Conservation (phyloP, 306 rosid species). For the Quercus berberidifolia region DNA sequence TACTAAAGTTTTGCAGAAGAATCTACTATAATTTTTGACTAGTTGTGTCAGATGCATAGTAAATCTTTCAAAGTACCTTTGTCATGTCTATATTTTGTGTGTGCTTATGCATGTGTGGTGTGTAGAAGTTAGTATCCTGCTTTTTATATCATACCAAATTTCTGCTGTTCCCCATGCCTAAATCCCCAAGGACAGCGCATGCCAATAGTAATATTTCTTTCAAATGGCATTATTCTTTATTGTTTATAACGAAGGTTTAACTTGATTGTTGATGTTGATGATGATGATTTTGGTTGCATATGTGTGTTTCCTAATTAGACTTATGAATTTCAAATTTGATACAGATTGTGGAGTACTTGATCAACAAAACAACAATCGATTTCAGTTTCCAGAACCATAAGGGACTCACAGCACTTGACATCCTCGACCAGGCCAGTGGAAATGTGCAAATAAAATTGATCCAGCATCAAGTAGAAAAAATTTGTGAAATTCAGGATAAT, state of each 20-base stretch:
- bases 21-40: background rate
- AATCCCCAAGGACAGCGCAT: background rate
- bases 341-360: constrained; percentile 69
- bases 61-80: too few species aligned
- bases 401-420: constrained; percentile 54
- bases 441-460: constrained; percentile 16
- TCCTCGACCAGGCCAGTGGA: constrained; percentile 41
- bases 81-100: too few species aligned
- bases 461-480: constrained; percentile 25
- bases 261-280: background rate
- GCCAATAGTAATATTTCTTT: background rate
- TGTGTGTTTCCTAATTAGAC: background rate
- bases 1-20: background rate
- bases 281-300: background rate
- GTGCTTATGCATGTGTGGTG: too few species aligned
- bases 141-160: too few species aligned
- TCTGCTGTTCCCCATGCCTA: too few species aligned
- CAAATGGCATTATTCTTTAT: background rate
- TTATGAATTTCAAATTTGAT: background rate
- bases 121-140: too few species aligned
- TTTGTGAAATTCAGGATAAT: constrained; percentile 11
- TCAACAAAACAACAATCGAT: constrained; percentile 46
- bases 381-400: constrained; percentile 42
- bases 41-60: too few species aligned
- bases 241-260: background rate